Conservation (phyloP, 169 alveolate genomes). For the Cryptosporidium ryanae region DNA sequence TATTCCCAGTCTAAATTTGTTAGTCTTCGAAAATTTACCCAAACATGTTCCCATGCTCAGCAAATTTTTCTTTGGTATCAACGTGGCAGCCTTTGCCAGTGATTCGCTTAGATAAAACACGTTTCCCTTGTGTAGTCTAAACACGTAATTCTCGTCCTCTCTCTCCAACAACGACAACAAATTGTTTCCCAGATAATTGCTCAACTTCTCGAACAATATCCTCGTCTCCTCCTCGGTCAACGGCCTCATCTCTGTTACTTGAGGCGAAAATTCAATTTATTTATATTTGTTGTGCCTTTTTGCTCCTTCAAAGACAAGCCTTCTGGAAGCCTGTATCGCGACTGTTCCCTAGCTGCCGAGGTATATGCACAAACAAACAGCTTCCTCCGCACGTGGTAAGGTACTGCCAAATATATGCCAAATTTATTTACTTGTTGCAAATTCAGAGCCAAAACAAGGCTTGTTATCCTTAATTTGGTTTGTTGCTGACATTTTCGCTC, state of each 20-base stretch:
- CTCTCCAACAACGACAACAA: constrained; percentile 85
- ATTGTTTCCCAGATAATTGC: constrained; percentile 87
- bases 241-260: constrained; percentile 84
- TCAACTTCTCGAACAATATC: constrained; percentile 85
- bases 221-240: constrained; percentile 91
- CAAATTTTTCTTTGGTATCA: constrained; percentile 86
- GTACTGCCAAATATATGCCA: too few relatives aligned
- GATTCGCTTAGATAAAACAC: constrained; percentile 86
- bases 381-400: too few relatives aligned
- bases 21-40: constrained; percentile 92
- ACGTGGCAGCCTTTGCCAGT: constrained; percentile 83
- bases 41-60: constrained; percentile 90
- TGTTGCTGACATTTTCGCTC: constrained; percentile 11
- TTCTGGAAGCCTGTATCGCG: background rate
- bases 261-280: too few relatives aligned
- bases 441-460: too few relatives aligned
- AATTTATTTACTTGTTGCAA: too few relatives aligned
- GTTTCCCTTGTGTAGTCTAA: constrained; percentile 86
- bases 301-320: too few relatives aligned
- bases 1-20: constrained; percentile 89
- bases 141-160: constrained; percentile 89
- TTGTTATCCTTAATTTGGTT: background rate
- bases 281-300: too few relatives aligned
- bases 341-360: background rate
- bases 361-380: too few relatives aligned